Conservation (phyloP, 495 filamentous ascomycete genomes). For the Hamigera avellanea region DNA sequence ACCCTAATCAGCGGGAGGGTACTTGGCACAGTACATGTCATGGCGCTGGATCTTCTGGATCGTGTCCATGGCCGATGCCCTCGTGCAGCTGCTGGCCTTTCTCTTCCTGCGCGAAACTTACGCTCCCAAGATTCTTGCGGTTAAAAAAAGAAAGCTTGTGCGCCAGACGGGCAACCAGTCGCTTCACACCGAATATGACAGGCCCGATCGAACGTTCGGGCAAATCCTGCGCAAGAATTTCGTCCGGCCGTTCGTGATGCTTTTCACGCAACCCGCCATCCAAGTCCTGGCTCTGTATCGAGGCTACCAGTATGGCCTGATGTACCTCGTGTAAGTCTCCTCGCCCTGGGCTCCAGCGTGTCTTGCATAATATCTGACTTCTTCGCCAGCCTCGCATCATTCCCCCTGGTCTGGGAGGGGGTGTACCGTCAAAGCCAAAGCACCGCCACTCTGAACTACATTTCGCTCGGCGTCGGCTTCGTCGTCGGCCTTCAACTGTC, state of each 20-base stretch:
- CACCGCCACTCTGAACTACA: slow-evolving; percentile 57
- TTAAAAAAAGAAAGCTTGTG: slow-evolving; percentile 45
- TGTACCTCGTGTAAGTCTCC: slow-evolving; percentile 65
- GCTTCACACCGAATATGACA: slow-evolving; percentile 54
- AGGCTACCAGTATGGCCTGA: slow-evolving; percentile 60
- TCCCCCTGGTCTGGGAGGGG: slow-evolving; percentile 40
- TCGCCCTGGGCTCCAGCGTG: no score
- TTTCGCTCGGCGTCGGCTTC: slow-evolving; percentile 58
- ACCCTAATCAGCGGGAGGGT: no score
- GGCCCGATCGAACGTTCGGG: slow-evolving; percentile 29
- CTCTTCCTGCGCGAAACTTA: slow-evolving; percentile 66
- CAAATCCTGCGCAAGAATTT: slow-evolving; percentile 32
- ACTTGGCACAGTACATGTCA: slow-evolving; percentile 54
- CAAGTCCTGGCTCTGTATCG: slow-evolving; percentile 50
- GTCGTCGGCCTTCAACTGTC: slow-evolving; percentile 51
- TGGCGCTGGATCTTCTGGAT: slow-evolving; percentile 65
- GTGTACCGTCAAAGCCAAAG: slow-evolving; percentile 48
- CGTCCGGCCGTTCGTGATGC: slow-evolving; percentile 43
- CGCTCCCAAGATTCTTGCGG: slow-evolving; percentile 45
- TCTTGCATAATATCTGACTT: no score
- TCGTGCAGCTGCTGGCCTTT: slow-evolving; percentile 52
- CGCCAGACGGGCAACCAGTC: slow-evolving; percentile 49
- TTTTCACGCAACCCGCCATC: slow-evolving; percentile 48
- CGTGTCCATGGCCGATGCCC: slow-evolving; percentile 47
- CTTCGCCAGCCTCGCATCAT: slow-evolving; percentile 59